phyloP scores from a whole-genome alignment of 75 land plant species.

The Cryptomeria japonica region DNA sequence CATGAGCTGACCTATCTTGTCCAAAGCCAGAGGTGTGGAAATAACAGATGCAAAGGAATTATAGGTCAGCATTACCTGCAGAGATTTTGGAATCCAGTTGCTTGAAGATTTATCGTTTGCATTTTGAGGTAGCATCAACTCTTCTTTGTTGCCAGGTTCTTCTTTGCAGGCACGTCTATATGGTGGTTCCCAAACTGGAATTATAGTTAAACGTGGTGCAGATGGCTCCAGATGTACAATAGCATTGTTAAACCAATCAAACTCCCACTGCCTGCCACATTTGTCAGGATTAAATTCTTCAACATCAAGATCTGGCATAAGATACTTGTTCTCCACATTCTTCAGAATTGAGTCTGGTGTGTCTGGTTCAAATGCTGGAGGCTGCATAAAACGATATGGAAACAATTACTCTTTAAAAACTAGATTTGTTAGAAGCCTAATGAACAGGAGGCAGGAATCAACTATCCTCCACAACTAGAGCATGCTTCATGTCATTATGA shows the following conservation, averaged over 20 bases:
- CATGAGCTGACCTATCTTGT: not conserved
- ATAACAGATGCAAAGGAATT: not conserved
- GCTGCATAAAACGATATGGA: conserved; percentile 39
- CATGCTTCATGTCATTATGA: not conserved
- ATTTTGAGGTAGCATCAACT: conserved; percentile 25
- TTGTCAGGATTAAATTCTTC: conserved; percentile 62
- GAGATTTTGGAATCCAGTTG: conserved; percentile 41
- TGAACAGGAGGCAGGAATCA: not conserved
- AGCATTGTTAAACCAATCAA: conserved; percentile 92
- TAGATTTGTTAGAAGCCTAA: not conserved
- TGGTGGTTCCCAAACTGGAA: conserved; percentile 91
- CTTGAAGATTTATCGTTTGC: not conserved
- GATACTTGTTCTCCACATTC: conserved; percentile 69
- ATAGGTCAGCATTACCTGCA: conserved; percentile 3
- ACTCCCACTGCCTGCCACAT: conserved; percentile 87
- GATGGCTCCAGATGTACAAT: conserved; percentile 63
- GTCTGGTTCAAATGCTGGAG: conserved; percentile 77
- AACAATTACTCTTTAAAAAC: not conserved
- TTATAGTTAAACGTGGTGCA: conserved; percentile 52
- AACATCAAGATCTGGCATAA: conserved; percentile 67
- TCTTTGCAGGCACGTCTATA: conserved; percentile 55
- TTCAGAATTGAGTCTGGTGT: conserved; percentile 56
- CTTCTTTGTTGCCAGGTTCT: conserved; percentile 1
- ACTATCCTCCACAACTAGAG: not conserved
- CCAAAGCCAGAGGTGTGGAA: not conserved